Base-by-base conservation (phyloP, 306 rosid species). In the Abrus precatorius region DNA sequence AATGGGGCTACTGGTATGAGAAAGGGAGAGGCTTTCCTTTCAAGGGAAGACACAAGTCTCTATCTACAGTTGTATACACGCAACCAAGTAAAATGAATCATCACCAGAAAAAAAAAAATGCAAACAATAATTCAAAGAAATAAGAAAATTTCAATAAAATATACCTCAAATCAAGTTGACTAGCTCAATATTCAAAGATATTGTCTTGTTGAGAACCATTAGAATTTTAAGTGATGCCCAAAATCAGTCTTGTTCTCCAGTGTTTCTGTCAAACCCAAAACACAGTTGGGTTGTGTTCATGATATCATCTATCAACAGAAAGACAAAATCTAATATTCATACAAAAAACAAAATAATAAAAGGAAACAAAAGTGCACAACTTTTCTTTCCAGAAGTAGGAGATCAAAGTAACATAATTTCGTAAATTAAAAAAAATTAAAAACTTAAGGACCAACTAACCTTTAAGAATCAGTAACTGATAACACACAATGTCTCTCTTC, bases 41-140 rank as follows among this genome's bases (percentile, higher is more conserved):
- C 84, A 96, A 93, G 97, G 89, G 87, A 92, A 83, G 98, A 79
- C 75, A 86, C 60, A 74, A 78, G 96, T 91, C 95, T 79, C 90
- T 83, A 74, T 92, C 92, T 55, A 87, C 86, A 78, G 85, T 78
- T 83, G 86, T 74, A 78, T 74, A 84, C 71, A 29, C 71, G 68
- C 83, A 20, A 67, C 70, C 75, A 82, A 76, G 78, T 55, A 48
- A 57, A 53, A 69, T 45, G 85, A 76, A 84, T 84, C 86, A 79
- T 79, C 84, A 86, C 84, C 91, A 76, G 53, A 80, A 85, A 69
- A 63, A 80, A 27, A 83, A 7, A 4, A 74, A 75, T 33, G 12
- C 0, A 1, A 6, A 40, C 12, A 55, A 81, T 50, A 78, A 83
- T 44, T 80, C 68, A 75, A 76, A 13, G 32, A 20, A 44, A 43